Conservation (phyloP, 331 rosid species). For the Erythrophleum ivorense region DNA sequence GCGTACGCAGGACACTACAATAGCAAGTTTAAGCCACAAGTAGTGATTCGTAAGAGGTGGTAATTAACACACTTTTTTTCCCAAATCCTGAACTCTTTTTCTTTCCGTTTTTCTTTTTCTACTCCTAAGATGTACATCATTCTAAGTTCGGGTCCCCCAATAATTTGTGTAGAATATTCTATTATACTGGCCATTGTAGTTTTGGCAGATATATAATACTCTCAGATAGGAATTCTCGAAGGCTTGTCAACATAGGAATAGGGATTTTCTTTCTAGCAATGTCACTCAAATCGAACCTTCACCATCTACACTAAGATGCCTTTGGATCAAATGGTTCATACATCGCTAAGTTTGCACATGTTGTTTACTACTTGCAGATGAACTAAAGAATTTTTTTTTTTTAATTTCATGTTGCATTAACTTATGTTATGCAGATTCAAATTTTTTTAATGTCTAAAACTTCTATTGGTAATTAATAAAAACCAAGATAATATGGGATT, state of each 20-base stretch:
- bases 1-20: slow-evolving; percentile 22
- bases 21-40: slow-evolving; percentile 31
- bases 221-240: slow-evolving; percentile 31
- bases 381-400: no score
- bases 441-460: no score
- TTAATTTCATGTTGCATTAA: no score
- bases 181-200: slow-evolving; percentile 36
- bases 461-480: no score
- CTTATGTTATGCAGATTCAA: no score
- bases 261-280: slow-evolving; percentile 37
- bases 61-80: slow-evolving; percentile 1
- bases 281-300: slow-evolving; percentile 22
- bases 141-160: slow-evolving; percentile 34
- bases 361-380: neutral
- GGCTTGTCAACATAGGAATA: slow-evolving; percentile 11
- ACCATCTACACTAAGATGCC: slow-evolving; percentile 33
- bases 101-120: slow-evolving; percentile 22
- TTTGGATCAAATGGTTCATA: slow-evolving; percentile 10
- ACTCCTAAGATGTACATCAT: slow-evolving; percentile 37
- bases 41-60: slow-evolving; percentile 44
- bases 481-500: no score
- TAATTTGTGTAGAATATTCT: slow-evolving; percentile 47
- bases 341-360: neutral
- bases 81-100: neutral
- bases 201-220: slow-evolving; percentile 40